phyloP scores from a whole-genome alignment of 2,329 filamentous ascomycete genomes.

The Xylaria sp. region DNA sequence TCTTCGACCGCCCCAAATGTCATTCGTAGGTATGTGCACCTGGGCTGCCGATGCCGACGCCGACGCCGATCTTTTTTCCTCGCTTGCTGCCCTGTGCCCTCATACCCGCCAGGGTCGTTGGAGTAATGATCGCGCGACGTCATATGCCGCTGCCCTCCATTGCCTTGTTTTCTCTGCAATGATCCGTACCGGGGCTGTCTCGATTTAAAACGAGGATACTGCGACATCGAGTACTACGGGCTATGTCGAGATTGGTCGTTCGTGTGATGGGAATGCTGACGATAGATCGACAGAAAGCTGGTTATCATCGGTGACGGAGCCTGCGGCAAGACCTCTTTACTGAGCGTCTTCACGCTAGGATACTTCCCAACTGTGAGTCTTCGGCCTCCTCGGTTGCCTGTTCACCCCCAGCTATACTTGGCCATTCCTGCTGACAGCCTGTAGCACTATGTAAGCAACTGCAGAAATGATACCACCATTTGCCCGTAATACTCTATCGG shows the following conservation, averaged over 20 bases:
- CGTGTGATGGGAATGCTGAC: conserved; percentile 38
- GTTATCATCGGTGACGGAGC: conserved; percentile 70
- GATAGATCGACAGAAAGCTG: conserved; percentile 46
- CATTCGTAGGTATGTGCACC: conserved; percentile 55
- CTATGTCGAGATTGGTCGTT: conserved; percentile 10
- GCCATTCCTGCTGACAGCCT: conserved; percentile 45
- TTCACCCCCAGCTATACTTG: conserved; percentile 21
- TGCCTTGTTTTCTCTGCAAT: conserved; percentile 9
- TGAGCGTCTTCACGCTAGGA: conserved; percentile 97
- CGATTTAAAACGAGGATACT: background rate
- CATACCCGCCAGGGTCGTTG: background rate
- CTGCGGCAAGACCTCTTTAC: conserved; percentile 96
- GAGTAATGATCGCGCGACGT: conserved; percentile 5
- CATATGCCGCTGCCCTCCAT: background rate
- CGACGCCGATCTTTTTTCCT: conserved; percentile 6
- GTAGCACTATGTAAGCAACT: conserved; percentile 67
- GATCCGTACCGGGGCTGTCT: background rate
- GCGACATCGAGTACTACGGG: conserved; percentile 14
- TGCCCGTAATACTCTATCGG: conserved; percentile 5
- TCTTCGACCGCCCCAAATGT: conserved; percentile 54
- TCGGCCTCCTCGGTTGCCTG: conserved; percentile 14
- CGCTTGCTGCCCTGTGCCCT: background rate
- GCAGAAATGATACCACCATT: conserved; percentile 9
- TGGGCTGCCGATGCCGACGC: conserved; percentile 20
- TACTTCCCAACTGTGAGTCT: conserved; percentile 94